Evolutionary conservation across 2,329 filamentous ascomycete genomes (phyloP).

Genomic region (Fusarium devonianum): DNA sequence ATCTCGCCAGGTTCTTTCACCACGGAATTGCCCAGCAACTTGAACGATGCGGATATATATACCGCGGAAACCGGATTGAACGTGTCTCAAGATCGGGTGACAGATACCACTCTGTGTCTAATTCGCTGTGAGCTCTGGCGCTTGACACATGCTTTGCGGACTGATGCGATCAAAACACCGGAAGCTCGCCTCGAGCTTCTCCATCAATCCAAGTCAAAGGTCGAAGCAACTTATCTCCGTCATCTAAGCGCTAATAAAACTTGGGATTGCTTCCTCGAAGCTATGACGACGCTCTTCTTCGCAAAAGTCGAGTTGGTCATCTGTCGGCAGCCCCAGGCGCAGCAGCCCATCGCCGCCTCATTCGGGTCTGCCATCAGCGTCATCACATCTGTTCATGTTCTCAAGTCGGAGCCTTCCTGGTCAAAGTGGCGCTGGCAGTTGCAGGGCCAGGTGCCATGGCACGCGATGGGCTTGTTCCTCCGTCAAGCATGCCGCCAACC

Average conservation of each 20-base stretch:
- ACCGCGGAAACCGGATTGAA: background rate
- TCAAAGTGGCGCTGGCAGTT: conserved; percentile 43
- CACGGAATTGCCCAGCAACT: conserved; percentile 52
- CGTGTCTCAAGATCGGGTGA: conserved; percentile 2
- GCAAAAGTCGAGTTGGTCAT: conserved; percentile 40
- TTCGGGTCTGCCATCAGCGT: conserved; percentile 20
- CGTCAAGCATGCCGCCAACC: conserved; percentile 26
- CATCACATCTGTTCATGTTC: conserved; percentile 32
- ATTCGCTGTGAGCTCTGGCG: conserved; percentile 42
- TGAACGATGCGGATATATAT: conserved; percentile 47
- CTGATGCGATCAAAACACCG: conserved; percentile 6
- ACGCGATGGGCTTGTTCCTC: conserved; percentile 37
- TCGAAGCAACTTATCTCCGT: conserved; percentile 20
- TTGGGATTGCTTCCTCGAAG: conserved; percentile 28
- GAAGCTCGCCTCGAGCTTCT: conserved; percentile 19
- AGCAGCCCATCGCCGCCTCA: background rate
- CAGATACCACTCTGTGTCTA: conserved; percentile 28
- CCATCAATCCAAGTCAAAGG: conserved; percentile 11
- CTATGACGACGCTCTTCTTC: conserved; percentile 39
- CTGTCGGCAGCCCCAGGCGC: conserved; percentile 10
- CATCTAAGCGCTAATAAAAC: conserved; percentile 7
- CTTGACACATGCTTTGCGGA: conserved; percentile 28
- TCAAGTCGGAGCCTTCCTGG: conserved; percentile 36
- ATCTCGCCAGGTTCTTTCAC: conserved; percentile 45
- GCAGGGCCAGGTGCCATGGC: conserved; percentile 40